phyloP scores from a whole-genome alignment of 495 filamentous ascomycete species.

The Lineolata rhizophorae region DNA sequence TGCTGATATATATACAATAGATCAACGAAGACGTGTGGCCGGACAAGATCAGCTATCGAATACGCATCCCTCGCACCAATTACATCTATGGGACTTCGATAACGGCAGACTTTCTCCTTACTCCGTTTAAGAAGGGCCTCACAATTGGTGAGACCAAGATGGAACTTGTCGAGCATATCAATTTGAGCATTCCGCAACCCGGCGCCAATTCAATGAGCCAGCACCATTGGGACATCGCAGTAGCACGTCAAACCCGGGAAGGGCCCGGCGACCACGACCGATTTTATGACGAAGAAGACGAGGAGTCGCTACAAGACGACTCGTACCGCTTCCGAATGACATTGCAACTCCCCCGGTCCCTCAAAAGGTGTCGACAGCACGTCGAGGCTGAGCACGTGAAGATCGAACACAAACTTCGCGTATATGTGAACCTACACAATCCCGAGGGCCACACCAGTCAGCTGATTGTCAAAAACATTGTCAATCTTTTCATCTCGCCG shows the following conservation, averaged over 20 bases:
- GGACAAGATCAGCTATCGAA: slow-evolving; percentile 82
- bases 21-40: slow-evolving; percentile 68
- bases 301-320: slow-evolving; percentile 48
- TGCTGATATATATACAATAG: slow-evolving; percentile 4
- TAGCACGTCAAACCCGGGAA: no score
- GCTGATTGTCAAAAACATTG: slow-evolving; percentile 62
- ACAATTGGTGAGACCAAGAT: slow-evolving; percentile 54
- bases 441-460: slow-evolving; percentile 87
- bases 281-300: no score
- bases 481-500: slow-evolving; percentile 86
- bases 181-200: no score
- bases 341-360: slow-evolving; percentile 51
- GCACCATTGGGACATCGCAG: slow-evolving; percentile 23
- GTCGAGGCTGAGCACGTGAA: slow-evolving; percentile 67
- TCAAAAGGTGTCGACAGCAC: slow-evolving; percentile 67
- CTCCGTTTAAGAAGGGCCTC: slow-evolving; percentile 70
- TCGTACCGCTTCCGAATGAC: slow-evolving; percentile 49
- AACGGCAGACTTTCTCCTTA: slow-evolving; percentile 55
- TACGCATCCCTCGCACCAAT: slow-evolving; percentile 73
- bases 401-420: slow-evolving; percentile 65
- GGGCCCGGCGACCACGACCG: no score
- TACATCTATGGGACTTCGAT: slow-evolving; percentile 75
- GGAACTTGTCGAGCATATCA: slow-evolving; percentile 43
- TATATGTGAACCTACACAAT: slow-evolving; percentile 73
- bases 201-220: slow-evolving; percentile 21